These are phyloP conservation scores for Mucor velutinosus DNA, from an alignment of 371 early-diverging fungal genomes.

Conservation along the genomic window DNA sequence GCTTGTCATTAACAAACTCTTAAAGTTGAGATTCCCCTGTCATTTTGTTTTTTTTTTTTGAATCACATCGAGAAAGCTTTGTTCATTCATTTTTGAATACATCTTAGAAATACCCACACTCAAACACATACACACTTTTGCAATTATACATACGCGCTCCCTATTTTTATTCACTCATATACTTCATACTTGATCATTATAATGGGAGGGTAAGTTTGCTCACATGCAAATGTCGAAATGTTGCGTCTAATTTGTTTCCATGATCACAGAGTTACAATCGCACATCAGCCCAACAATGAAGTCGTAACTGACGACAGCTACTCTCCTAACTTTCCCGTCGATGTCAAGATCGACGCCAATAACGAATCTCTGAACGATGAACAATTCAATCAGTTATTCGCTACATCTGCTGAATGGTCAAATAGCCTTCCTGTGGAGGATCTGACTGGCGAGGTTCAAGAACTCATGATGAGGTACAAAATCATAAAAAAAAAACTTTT, in stretches of 20 bases:
- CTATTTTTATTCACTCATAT: not conserved
- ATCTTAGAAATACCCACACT: conserved; percentile 6
- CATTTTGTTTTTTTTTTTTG: conserved; percentile 1
- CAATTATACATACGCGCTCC: not conserved
- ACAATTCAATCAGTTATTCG: conserved; percentile 32
- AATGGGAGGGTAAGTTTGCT: conserved; percentile 15
- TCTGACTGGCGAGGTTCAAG: conserved; percentile 49
- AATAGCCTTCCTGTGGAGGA: conserved; percentile 34
- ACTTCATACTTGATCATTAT: not conserved
- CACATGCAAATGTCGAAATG: not conserved
- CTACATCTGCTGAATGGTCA: conserved; percentile 22
- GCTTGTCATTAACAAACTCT: not conserved
- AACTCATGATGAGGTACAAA: conserved; percentile 46
- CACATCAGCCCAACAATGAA: conserved; percentile 23
- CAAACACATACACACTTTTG: not conserved
- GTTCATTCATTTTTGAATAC: not conserved
- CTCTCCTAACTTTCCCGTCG: not conserved
- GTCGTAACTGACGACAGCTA: conserved; percentile 6
- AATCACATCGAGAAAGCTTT: not conserved
- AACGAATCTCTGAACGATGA: conserved; percentile 19
- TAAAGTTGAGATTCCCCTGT: not conserved
- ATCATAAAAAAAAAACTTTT: conserved; percentile 3
- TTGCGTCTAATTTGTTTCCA: not conserved
- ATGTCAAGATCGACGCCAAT: conserved; percentile 6
- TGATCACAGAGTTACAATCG: conserved; percentile 29